Conservation (phyloP, 192 early-diverging fungal genomes). For the Coemansia sp. region DNA sequence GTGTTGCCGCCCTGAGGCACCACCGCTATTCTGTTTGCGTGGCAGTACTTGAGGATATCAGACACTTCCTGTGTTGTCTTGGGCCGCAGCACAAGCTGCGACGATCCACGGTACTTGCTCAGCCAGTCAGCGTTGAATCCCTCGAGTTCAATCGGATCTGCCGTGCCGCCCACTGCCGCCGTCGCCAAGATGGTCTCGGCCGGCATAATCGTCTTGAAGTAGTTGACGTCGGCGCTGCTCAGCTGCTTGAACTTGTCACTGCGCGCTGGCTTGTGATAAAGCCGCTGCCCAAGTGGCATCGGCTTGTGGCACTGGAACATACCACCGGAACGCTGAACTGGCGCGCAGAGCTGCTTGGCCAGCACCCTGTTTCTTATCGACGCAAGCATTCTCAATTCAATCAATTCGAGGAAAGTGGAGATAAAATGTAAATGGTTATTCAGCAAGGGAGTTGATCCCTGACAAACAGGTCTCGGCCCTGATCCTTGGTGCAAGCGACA, state of each 20-base stretch:
- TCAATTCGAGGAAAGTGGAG: background rate
- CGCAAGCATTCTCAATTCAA: background rate
- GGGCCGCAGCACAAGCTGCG: constrained; percentile 80
- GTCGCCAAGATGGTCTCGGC: constrained; percentile 49
- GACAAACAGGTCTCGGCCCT: too few species aligned
- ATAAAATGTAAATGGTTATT: too few species aligned
- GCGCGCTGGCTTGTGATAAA: constrained; percentile 39
- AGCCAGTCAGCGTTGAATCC: constrained; percentile 91
- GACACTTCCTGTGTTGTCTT: constrained; percentile 83
- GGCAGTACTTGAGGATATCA: constrained; percentile 84
- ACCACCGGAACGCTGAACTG: too few species aligned
- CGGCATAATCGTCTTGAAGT: constrained; percentile 60
- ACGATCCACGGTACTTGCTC: constrained; percentile 86
- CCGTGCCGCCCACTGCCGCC: constrained; percentile 34
- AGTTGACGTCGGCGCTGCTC: constrained; percentile 58
- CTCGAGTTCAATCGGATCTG: constrained; percentile 61
- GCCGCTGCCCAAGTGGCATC: background rate
- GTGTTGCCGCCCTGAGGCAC: constrained; percentile 99
- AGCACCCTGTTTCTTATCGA: constrained; percentile 1
- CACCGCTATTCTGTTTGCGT: constrained; percentile 79
- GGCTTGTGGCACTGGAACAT: too few species aligned
- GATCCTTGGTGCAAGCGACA: too few species aligned
- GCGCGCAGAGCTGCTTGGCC: background rate
- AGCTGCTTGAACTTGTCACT: constrained; percentile 50
- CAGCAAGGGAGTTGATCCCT: too few species aligned